Evolutionary conservation across 805 yeast genomes (phyloP).

Genomic region (Yarrowia yakushimensis): DNA sequence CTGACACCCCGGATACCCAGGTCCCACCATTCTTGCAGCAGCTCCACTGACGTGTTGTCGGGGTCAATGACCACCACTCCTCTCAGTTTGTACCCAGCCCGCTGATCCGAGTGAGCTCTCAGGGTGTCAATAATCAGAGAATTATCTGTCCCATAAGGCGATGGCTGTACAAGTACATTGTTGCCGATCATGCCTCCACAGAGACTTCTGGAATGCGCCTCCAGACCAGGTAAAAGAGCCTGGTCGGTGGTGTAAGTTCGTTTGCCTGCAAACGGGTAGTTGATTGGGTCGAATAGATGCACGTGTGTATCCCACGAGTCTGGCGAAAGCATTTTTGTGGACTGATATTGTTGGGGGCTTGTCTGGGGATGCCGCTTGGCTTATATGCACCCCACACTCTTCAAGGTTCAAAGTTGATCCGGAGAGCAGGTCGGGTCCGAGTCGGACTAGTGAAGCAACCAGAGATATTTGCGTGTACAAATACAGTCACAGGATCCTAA

Average conservation of each 20-base stretch:
- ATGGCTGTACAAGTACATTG: conserved; percentile 14
- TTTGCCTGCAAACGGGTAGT: conserved; percentile 11
- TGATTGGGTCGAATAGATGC: conserved; percentile 9
- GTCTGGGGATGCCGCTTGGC: background rate
- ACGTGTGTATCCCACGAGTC: conserved; percentile 23
- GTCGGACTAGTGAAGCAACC: background rate
- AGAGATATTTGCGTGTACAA: no score
- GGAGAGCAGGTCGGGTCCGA: background rate
- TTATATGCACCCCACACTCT: conserved; percentile 14
- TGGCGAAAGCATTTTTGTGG: conserved; percentile 9
- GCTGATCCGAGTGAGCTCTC: background rate
- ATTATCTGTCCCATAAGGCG: conserved; percentile 22
- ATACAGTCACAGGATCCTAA: no score
- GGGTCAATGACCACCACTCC: conserved; percentile 23
- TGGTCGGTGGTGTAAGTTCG: conserved; percentile 2
- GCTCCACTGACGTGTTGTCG: background rate
- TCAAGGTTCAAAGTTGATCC: conserved; percentile 4
- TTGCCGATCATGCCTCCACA: conserved; percentile 12
- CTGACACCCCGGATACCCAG: conserved; percentile 15
- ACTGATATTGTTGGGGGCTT: background rate
- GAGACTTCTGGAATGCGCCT: background rate
- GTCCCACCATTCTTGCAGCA: conserved; percentile 12
- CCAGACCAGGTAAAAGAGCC: background rate
- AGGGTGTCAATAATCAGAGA: conserved; percentile 9
- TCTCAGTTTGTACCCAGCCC: background rate